phyloP scores from a whole-genome alignment of 2,329 filamentous ascomycete species.

The Alternaria hordeiaustralica region DNA sequence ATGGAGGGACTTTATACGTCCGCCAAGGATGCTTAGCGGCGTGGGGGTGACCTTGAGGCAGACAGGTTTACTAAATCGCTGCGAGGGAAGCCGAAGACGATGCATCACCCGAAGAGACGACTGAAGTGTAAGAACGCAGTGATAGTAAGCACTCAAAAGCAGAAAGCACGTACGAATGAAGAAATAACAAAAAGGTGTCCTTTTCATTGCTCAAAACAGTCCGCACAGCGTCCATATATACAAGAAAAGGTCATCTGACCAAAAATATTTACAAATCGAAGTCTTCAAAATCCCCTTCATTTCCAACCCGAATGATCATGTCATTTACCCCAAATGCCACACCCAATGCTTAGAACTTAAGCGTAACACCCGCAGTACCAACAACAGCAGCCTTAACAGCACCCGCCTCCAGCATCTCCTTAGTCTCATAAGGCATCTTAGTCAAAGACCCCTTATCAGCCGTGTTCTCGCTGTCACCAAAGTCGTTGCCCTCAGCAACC shows the following conservation, averaged over 20 bases:
- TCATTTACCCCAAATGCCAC: neutral
- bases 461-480: conserved; percentile 43
- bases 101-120: neutral
- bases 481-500: conserved; percentile 48
- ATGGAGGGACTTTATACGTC: neutral
- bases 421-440: conserved; percentile 42
- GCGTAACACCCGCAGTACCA: conserved; percentile 48
- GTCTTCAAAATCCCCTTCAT: neutral
- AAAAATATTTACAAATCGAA: neutral
- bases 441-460: conserved; percentile 44
- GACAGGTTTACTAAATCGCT: rapidly evolving
- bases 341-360: conserved; percentile 19
- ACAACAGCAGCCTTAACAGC: conserved; percentile 50
- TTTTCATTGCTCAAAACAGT: conserved; percentile 1
- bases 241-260: neutral
- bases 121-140: neutral
- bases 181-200: neutral
- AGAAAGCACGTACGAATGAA: neutral
- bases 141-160: neutral
- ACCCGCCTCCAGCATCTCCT: conserved; percentile 40
- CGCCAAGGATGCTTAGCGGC: neutral
- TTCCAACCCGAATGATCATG: neutral
- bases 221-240: conserved; percentile 12
- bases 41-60: neutral
- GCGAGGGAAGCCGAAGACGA: neutral